Evolutionary conservation across 176 grass and related monocot species (phyloP).

Genomic region (Miscanthus lutarioriparius): DNA sequence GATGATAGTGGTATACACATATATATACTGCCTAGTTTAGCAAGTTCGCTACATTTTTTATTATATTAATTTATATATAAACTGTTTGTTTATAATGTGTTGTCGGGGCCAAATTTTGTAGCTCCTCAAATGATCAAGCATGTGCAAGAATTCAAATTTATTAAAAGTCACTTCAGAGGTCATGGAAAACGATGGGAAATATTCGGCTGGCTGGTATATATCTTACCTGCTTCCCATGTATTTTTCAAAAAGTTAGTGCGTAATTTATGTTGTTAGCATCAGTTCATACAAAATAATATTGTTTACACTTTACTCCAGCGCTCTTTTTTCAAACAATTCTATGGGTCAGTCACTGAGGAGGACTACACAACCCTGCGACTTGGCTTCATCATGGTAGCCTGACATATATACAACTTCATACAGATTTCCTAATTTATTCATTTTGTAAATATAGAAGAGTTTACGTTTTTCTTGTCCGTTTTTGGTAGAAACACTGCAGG

Average conservation of each 20-base stretch:
- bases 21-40: neutral
- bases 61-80: neutral
- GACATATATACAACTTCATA: neutral
- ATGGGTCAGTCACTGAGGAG: slow-evolving; percentile 56
- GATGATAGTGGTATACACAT: slow-evolving; percentile 35
- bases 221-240: neutral
- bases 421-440: neutral
- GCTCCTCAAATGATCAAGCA: slow-evolving; percentile 47
- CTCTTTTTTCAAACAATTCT: slow-evolving; percentile 91
- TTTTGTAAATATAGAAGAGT: neutral
- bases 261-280: neutral
- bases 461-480: neutral
- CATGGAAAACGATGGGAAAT: slow-evolving; percentile 44
- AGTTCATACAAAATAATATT: neutral
- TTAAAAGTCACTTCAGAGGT: slow-evolving; percentile 44
- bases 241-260: neutral
- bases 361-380: slow-evolving; percentile 76
- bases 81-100: neutral
- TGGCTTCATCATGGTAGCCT: slow-evolving; percentile 80
- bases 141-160: slow-evolving; percentile 51
- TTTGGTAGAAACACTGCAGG: slow-evolving; percentile 66
- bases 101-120: slow-evolving; percentile 17
- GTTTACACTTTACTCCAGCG: slow-evolving; percentile 39
- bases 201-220: slow-evolving; percentile 61
- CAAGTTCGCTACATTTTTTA: neutral